phyloP scores from a whole-genome alignment of 371 early-diverging fungal genomes.

The Rhizopus arrhizus region DNA sequence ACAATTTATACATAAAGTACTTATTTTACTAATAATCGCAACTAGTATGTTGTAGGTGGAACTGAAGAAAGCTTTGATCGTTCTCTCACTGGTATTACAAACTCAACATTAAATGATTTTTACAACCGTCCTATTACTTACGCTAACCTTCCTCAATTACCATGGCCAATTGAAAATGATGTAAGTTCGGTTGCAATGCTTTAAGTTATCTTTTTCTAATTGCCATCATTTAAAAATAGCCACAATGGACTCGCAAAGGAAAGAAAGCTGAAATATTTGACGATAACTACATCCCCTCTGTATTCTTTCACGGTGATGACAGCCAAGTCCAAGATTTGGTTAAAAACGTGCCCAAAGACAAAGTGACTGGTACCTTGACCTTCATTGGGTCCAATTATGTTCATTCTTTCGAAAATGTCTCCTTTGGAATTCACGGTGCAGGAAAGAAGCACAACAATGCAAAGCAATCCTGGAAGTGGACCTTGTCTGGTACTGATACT shows the following conservation, averaged over 20 bases:
- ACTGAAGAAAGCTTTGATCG: constrained; percentile 53
- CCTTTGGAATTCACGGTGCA: constrained; percentile 55
- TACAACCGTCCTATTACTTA: constrained; percentile 54
- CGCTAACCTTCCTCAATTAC: constrained; percentile 56
- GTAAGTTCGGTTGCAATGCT: constrained; percentile 7
- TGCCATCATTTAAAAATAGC: constrained; percentile 21
- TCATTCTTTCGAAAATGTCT: constrained; percentile 37
- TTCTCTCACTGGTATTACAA: constrained; percentile 29
- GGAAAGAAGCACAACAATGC: constrained; percentile 61
- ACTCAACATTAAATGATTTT: constrained; percentile 54
- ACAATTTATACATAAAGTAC: background rate
- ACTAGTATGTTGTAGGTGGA: constrained; percentile 52
- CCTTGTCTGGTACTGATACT: constrained; percentile 31
- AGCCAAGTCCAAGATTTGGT: constrained; percentile 34
- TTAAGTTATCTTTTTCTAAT: too few relatives aligned
- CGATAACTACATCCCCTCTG: constrained; percentile 53
- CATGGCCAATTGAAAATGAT: constrained; percentile 50
- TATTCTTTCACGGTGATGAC: constrained; percentile 46
- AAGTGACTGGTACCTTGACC: constrained; percentile 37
- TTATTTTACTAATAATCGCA: background rate
- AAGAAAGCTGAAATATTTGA: constrained; percentile 49
- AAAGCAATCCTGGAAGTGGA: constrained; percentile 62
- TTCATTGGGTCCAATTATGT: constrained; percentile 49
- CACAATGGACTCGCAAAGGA: constrained; percentile 56
- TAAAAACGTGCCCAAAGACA: constrained; percentile 27